These are phyloP conservation scores for Diplodia seriata DNA, from an alignment of 2,329 filamentous ascomycete species.

Conservation along the genomic window DNA sequence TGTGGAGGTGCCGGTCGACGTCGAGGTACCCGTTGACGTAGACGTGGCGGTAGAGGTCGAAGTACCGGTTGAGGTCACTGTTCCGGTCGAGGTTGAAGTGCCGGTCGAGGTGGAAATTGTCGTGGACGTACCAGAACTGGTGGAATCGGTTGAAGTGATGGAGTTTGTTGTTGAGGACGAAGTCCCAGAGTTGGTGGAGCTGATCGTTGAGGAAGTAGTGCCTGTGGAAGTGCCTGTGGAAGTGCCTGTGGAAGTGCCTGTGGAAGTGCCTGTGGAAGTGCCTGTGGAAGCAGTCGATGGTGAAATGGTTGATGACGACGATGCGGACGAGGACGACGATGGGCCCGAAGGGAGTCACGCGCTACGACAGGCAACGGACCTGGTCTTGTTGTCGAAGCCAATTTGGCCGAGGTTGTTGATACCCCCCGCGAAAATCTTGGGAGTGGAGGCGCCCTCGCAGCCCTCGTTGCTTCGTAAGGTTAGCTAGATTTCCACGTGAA, in stretches of 20 bases:
- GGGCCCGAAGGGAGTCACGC: neutral
- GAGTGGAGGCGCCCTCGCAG: neutral
- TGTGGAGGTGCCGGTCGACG: neutral
- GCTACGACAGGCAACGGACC: neutral
- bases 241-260: neutral
- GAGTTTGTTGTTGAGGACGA: neutral
- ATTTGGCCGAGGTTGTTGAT: neutral
- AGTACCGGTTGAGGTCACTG: neutral
- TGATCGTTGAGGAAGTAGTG: neutral
- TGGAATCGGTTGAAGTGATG: neutral
- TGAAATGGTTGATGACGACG: neutral
- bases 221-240: neutral
- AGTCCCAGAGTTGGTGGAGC: neutral
- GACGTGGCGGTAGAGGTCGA: neutral
- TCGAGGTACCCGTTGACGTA: neutral
- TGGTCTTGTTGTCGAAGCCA: neutral
- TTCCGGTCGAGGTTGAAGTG: neutral
- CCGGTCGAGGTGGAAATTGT: neutral
- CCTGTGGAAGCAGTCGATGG: neutral
- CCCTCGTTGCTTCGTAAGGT: neutral
- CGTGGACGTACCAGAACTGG: neutral
- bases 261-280: neutral
- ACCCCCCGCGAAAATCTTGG: neutral
- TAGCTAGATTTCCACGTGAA: neutral
- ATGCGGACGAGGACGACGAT: neutral